Conservation (phyloP, 2,329 filamentous ascomycete genomes). For the Curvularia eragrostidis region DNA sequence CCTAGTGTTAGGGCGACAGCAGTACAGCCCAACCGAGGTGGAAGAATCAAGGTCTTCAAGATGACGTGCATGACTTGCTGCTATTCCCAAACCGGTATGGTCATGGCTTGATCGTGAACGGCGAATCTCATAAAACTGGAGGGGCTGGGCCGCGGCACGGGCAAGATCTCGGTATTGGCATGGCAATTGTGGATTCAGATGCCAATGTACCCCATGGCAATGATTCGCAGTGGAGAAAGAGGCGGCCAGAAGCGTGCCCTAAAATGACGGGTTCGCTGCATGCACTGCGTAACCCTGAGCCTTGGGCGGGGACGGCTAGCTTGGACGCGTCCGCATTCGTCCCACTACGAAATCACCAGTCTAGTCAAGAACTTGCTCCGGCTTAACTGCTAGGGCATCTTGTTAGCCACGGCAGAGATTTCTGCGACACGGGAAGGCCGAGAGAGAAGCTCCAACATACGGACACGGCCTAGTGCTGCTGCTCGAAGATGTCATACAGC, state of each 20-base stretch:
- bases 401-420: constrained; percentile 7
- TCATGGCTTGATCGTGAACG: background rate
- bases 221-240: constrained; percentile 1
- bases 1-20: background rate
- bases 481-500: constrained; percentile 3
- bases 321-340: constrained; percentile 2
- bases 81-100: constrained; percentile 3
- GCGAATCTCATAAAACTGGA: constrained; percentile 5
- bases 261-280: constrained; percentile 7
- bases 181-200: constrained; percentile 4
- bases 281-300: constrained; percentile 12
- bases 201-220: constrained; percentile 1
- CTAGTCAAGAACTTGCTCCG: background rate
- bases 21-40: background rate
- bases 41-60: background rate
- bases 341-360: background rate
- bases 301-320: constrained; percentile 7
- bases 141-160: background rate
- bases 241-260: constrained; percentile 13
- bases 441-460: constrained; percentile 2
- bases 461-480: constrained; percentile 5
- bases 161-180: constrained; percentile 7
- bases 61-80: constrained; percentile 7
- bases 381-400: constrained; percentile 10
- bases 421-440: constrained; percentile 13